These are phyloP conservation scores for Neurospora sp. DNA, from an alignment of 495 filamentous ascomycete genomes.

Conservation along the genomic window DNA sequence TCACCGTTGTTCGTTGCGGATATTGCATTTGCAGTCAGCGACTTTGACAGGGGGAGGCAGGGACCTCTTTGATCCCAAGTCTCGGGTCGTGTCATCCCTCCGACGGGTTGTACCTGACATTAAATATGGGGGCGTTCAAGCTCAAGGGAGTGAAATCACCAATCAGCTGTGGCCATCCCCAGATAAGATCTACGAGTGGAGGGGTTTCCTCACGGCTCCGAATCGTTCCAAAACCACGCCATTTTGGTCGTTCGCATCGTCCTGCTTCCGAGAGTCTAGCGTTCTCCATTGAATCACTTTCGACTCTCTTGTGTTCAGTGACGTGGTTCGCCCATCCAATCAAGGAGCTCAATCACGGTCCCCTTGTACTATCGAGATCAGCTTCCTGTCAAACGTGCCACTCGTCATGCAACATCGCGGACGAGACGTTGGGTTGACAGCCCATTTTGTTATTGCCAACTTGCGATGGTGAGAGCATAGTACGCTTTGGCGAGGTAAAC, in stretches of 20 bases:
- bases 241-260: not conserved
- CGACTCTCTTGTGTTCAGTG: not conserved
- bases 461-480: not conserved
- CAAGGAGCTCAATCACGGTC: not conserved
- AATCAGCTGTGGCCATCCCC: not conserved
- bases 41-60: not conserved
- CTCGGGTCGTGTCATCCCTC: not conserved
- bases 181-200: not conserved
- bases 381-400: not conserved
- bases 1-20: not conserved
- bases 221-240: not conserved
- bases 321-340: not conserved
- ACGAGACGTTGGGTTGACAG: not conserved
- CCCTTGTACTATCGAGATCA: not conserved
- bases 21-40: not conserved
- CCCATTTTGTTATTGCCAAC: not conserved
- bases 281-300: constrained; percentile 10
- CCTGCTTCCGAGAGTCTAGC: not conserved
- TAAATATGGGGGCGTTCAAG: not conserved
- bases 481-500: not conserved
- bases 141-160: not conserved
- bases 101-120: not conserved
- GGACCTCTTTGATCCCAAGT: not conserved
- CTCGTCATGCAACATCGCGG: not conserved
- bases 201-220: not conserved